Evolutionary conservation across 768 basidiomycete species (phyloP), one percentile per base, ranked within the genome.

Genomic region (Omphalotus guepiniiformis): DNA sequence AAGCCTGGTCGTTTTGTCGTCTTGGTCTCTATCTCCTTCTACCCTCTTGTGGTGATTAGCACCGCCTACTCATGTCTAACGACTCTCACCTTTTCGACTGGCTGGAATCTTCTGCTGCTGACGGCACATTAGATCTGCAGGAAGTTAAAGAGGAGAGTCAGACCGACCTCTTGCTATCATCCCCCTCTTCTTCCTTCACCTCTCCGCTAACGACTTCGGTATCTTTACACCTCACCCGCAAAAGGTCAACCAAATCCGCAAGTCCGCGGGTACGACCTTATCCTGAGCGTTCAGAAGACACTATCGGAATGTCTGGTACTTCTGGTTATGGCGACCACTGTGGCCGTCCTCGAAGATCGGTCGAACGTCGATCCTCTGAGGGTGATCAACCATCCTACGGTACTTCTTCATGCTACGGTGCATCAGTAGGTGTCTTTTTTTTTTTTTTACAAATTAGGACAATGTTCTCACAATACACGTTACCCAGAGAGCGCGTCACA

Each of bases 11-110:
- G 27, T 46, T 49, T 52, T 54, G 57, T 58, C 45, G 53, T 32
- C 52, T 58, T 54, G 63, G 42, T 56, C 45, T 52, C 49, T 34
- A 54, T 43, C 43, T 48, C 53, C 47, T 49, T 53, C 46, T 51
- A 49, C 42, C 54, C 42, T 51, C 47, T 52, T 44, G 42, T 41
- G 45, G 52, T 58, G 60, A 62, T 68, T 55, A 66, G 70, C 76
- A 77, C 75, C 63, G 75, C 76, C 70, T 58, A 53, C 61, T 60
- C 58, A 70, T 68, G 69, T 61, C 65, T 58, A 58, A 58, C 52
- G 57, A 55, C 57, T 48, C 55, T 51, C 54, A 65, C 58, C 59
- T 70, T 68, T 63, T 46, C 38, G 54, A 66, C 60, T 66, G 66
- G 67, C 54, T 62, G 48, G 38, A 53, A 46, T 55, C 51, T 48